A percentile compares a stretch with the other conserved stretches of the same genome.
Evolutionary conservation across 768 basidiomycete species (phyloP).

Genomic region (Leccinum fibrillosum): DNA sequence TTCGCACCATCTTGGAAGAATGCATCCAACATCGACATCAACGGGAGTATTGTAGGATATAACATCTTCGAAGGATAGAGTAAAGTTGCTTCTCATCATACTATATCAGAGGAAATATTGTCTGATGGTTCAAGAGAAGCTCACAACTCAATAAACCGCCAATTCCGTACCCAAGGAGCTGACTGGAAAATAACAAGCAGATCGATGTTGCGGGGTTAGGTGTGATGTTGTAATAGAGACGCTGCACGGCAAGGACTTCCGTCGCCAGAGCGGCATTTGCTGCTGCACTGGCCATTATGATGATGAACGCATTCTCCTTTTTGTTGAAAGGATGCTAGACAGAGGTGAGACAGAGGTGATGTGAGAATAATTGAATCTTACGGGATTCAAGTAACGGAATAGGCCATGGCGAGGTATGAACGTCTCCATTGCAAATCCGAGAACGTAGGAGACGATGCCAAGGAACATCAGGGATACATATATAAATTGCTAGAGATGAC

Average conservation of each 20-base stretch:
- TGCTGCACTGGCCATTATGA: conserved; percentile 56
- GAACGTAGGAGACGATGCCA: conserved; percentile 46
- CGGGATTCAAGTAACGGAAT: conserved; percentile 52
- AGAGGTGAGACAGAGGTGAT: background rate
- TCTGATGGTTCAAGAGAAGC: conserved; percentile 1
- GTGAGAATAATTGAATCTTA: background rate
- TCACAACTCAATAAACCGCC: conserved; percentile 49
- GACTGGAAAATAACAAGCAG: conserved; percentile 37
- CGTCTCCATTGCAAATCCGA: conserved; percentile 46
- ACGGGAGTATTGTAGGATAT: conserved; percentile 33
- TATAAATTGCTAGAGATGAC: conserved; percentile 43
- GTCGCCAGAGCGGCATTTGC: conserved; percentile 52
- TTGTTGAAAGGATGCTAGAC: conserved; percentile 57
- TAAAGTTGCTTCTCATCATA: conserved; percentile 15
- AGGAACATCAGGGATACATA: conserved; percentile 52
- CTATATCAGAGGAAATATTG: background rate
- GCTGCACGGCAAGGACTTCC: conserved; percentile 52
- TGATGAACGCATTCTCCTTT: conserved; percentile 56
- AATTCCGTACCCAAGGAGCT: conserved; percentile 50
- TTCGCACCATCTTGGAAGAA: conserved; percentile 41
- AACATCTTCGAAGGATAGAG: conserved; percentile 48
- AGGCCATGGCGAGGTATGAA: conserved; percentile 44
- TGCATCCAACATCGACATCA: conserved; percentile 26
- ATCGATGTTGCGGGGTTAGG: conserved; percentile 46
- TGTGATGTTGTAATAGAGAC: conserved; percentile 50